Evolutionary conservation across 164 flowering plant genomes (phyloP).

Genomic region (Platanus orientalis): DNA sequence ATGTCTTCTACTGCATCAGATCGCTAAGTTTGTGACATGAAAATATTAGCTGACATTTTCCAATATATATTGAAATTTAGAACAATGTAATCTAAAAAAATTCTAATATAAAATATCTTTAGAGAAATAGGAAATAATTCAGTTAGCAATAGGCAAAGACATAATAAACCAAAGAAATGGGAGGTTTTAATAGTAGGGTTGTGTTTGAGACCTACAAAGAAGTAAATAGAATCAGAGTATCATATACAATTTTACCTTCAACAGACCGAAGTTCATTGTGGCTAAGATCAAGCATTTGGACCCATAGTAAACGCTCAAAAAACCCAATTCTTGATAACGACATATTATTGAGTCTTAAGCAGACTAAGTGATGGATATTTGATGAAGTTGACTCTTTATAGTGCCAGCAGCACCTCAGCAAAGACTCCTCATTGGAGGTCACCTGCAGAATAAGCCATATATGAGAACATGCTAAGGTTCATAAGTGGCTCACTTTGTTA

Average conservation of each 20-base stretch:
- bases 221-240: background rate
- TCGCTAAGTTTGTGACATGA: no score
- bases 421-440: conserved; percentile 42
- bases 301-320: conserved; percentile 67
- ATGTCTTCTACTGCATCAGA: no score
- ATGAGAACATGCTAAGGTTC: background rate
- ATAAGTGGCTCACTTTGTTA: background rate
- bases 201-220: no score
- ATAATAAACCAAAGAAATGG: no score
- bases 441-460: conserved; percentile 38
- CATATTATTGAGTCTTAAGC: conserved; percentile 54
- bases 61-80: no score
- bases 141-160: no score
- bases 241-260: conserved; percentile 52
- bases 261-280: conserved; percentile 70
- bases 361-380: conserved; percentile 18
- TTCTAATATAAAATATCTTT: no score
- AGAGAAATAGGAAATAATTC: no score
- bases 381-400: conserved; percentile 29
- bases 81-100: no score
- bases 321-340: conserved; percentile 71
- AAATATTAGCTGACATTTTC: no score
- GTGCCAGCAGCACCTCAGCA: conserved; percentile 43
- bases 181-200: no score
- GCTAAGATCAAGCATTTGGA: conserved; percentile 88